Evolutionary conservation across 441 rosid genomes (phyloP), one percentile per base, ranked within the genome.

Genomic region (Daphne laureola): DNA sequence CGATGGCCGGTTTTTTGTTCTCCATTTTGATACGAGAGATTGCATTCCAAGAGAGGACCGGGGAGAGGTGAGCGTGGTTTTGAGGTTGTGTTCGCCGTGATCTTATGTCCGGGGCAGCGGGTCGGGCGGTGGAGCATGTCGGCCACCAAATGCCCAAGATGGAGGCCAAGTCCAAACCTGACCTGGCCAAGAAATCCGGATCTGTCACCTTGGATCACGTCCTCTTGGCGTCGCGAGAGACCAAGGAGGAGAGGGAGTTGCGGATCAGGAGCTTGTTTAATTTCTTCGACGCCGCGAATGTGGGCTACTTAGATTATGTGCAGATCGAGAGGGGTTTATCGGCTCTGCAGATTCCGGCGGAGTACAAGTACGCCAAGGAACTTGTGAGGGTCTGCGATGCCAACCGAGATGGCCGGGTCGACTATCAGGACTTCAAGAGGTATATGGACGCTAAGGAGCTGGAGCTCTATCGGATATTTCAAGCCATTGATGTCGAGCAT

Each of bases 371-470:
- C 54, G 97, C 97, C 2, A 87, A 75, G 68, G 98, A 92, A 67
- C 69, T 93, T 73, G 54, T 89, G 69, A 81, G 73, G 64, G 98
- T 87, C 23, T 89, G 96, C 38, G 96, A 93, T 58, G 90, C 96
- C 0, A 77, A 93, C 59, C 72, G 84, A 43, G 98, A 93, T 51
- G 97, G 97, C 2, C 72, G 93, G 38, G 97, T 89, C 0, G 95
- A 83, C 66, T 93, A 89, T 58, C 73, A 68, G 23, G 98, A 93
- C 67, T 93, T 93, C 51, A 80, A 80, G 73, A 69, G 90, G 38
- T 93, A 93, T 53, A 93, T 93, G 90, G 97, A 93, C 42, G 90
- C 66, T 53, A 93, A 93, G 72, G 97, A 93, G 86, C 82, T 93
- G 18, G 98, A 93, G 81, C 79, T 93, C 31, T 93, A 93, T 58